A percentile compares a stretch with the other conserved stretches of the same genome.
Conservation (phyloP, 805 yeast species). For the Saccharomycopsis guyanensis region DNA sequence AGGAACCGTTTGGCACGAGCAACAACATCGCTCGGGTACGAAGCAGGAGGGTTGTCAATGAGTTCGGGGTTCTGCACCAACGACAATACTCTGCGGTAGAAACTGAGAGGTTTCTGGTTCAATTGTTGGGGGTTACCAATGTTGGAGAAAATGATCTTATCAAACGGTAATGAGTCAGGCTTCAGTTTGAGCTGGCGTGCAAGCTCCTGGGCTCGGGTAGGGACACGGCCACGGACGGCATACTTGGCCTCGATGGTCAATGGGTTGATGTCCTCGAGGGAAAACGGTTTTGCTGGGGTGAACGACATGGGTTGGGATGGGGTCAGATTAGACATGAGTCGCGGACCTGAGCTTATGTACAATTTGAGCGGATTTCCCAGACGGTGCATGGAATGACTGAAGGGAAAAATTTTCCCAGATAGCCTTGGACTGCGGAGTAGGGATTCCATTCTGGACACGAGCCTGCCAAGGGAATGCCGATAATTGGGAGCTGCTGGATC, state of each 20-base stretch:
- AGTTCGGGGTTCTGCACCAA: constrained; percentile 79
- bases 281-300: constrained; percentile 31
- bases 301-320: constrained; percentile 12
- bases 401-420: not conserved
- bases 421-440: not conserved
- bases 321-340: not conserved
- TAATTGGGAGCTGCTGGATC: too few species aligned
- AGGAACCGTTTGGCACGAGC: constrained; percentile 61
- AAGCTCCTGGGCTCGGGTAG: constrained; percentile 87
- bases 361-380: not conserved
- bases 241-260: constrained; percentile 79
- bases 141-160: constrained; percentile 76
- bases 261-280: constrained; percentile 54
- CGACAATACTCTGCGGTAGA: constrained; percentile 86
- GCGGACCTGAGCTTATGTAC: not conserved
- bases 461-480: too few species aligned
- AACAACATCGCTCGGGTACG: constrained; percentile 60
- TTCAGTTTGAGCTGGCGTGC: constrained; percentile 44
- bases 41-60: constrained; percentile 31
- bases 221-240: constrained; percentile 93
- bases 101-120: constrained; percentile 90
- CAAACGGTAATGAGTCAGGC: constrained; percentile 66
- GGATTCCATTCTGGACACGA: not conserved
- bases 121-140: constrained; percentile 98
- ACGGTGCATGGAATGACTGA: not conserved